Percentiles rank a stretch among this genome's conserved stretches.
phyloP scores from a whole-genome alignment of 23 red algal species.

The Gracilariopsis chorda region DNA sequence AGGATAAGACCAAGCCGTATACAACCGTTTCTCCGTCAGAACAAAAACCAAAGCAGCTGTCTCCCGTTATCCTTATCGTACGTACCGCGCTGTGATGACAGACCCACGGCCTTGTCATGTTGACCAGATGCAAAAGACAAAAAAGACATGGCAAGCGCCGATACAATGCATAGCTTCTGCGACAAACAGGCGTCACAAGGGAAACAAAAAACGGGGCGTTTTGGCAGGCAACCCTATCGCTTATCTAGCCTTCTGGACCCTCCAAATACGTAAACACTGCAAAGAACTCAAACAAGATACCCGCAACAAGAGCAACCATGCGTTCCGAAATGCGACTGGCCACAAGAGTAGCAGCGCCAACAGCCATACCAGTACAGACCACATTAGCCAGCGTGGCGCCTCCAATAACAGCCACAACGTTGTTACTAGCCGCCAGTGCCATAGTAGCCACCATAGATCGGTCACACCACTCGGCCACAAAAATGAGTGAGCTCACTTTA shows the following conservation, averaged over 20 bases:
- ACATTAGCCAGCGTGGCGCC: constrained; percentile 89
- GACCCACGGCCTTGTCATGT: no score
- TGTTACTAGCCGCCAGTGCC: constrained; percentile 86
- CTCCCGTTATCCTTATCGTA: no score
- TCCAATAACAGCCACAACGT: constrained; percentile 75
- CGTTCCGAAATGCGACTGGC: constrained; percentile 80
- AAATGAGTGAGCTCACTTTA: constrained; percentile 85
- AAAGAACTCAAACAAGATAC: constrained; percentile 91
- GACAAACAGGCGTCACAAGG: no score
- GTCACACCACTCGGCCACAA: constrained; percentile 96
- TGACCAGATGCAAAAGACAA: no score
- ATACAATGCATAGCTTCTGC: no score
- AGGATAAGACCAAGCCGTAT: background rate
- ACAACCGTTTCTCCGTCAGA: background rate
- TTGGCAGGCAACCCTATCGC: background rate
- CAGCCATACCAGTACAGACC: constrained; percentile 87
- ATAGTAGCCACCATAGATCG: constrained; percentile 95
- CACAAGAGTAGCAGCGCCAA: constrained; percentile 73
- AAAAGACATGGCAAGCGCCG: no score
- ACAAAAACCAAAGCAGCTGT: no score
- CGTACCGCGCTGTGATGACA: no score
- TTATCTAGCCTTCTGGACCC: constrained; percentile 46
- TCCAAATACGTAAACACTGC: constrained; percentile 82
- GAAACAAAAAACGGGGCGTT: no score
- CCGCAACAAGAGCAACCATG: constrained; percentile 80